Conservation (phyloP, 2,329 filamentous ascomycete species). For the Cladosporium sp. region DNA sequence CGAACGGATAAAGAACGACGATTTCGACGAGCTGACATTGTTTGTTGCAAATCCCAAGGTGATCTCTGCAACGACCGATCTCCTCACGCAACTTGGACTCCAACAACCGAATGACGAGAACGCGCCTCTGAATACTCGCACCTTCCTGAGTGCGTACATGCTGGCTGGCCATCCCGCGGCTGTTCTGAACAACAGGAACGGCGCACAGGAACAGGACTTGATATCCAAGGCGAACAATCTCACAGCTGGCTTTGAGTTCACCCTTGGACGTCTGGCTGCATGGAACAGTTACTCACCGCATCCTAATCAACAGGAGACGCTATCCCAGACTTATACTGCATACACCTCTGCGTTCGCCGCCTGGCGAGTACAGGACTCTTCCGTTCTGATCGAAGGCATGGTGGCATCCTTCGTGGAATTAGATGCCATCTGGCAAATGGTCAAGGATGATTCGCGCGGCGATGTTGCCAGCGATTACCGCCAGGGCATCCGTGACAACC, state of each 20-base stretch:
- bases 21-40: conserved; percentile 69
- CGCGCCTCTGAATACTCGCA: conserved; percentile 64
- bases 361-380: conserved; percentile 78
- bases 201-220: conserved; percentile 65
- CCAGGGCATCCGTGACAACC: conserved; percentile 75
- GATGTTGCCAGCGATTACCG: conserved; percentile 72
- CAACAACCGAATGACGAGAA: conserved; percentile 55
- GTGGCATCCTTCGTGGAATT: conserved; percentile 79
- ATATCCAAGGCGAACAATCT: conserved; percentile 75
- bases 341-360: conserved; percentile 77
- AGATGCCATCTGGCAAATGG: conserved; percentile 77
- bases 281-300: conserved; percentile 66
- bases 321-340: conserved; percentile 67
- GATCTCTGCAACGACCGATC: conserved; percentile 59
- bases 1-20: conserved; percentile 64
- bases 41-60: conserved; percentile 65
- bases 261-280: conserved; percentile 60
- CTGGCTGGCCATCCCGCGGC: conserved; percentile 75
- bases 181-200: conserved; percentile 72
- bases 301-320: conserved; percentile 55
- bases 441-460: conserved; percentile 72
- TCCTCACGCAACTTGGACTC: conserved; percentile 67
- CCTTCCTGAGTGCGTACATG: conserved; percentile 74
- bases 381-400: conserved; percentile 76
- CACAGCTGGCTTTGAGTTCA: conserved; percentile 72